Base-by-base conservation (phyloP, 768 basidiomycete genomes). In the Favolaschia claudopus region DNA sequence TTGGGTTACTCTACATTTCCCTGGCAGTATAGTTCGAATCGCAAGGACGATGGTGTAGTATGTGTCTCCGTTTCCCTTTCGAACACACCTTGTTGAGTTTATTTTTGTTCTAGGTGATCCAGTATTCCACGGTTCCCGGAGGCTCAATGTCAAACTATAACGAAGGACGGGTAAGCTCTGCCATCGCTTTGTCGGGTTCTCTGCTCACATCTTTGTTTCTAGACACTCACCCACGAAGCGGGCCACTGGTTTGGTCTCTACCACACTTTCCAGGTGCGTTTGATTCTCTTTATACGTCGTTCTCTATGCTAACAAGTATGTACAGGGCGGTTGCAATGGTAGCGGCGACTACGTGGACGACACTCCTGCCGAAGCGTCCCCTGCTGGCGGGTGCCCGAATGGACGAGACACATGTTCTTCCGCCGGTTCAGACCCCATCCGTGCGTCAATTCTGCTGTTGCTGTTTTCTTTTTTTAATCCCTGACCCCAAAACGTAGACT, bases 171-270 rank as follows among this genome's bases (percentile, higher is more conserved):
- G 77, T 76, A 44, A 46, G 70, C 56, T 36, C n/a, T 5, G 3
- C 20, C 40, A 3, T 15, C 22, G 29, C 4, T 40, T 15, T n/a
- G 5, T 15, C 24, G 1, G 20, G 2, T 12, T 8, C 8, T 25
- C 5, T 9, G 14, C 29, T 36, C 24, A 24, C 4, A 5, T 38
- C 25, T 70, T 57, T 7, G 19, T 14, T 24, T 39, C 4, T 60
- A 80, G 69, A 86, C 82, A 39, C 63, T 82, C 58, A 83, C 79
- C 14, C 85, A 87, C 66, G 85, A 87, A 69, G 79, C 77, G 44
- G 83, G 85, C n/a, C 84, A 86, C 72, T 87, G 85, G 84, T 72
- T 84, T 57, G 85, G 85, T 25, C 76, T 85, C 24, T 85, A 78
- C 71, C 84, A 85, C 72, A 84, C 84, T 24, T 85, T 85, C 80